Percentiles rank a stretch among this genome's conserved stretches.
These are phyloP conservation scores for Melanomma pulvis-pyrius DNA, from an alignment of 495 filamentous ascomycete genomes.

Conservation along the genomic window DNA sequence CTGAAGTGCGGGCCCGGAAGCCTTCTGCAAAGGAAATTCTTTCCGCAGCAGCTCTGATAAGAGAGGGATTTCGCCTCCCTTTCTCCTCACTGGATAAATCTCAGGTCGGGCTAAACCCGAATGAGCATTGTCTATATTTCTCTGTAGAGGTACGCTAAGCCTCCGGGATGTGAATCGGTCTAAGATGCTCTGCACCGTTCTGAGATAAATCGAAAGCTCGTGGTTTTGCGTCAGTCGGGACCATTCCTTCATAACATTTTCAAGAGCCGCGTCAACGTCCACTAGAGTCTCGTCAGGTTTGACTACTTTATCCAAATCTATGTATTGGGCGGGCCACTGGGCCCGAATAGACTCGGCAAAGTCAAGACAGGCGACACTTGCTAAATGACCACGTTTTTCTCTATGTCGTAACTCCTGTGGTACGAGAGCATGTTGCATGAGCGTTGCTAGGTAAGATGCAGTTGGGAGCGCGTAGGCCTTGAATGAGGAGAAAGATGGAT, in stretches of 20 bases:
- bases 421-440: no score
- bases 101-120: not conserved
- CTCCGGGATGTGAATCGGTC: not conserved
- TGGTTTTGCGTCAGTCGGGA: constrained; percentile 51
- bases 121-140: not conserved
- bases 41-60: not conserved
- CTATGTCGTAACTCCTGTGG: no score
- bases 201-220: constrained; percentile 51
- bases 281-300: constrained; percentile 35
- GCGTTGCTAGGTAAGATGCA: constrained; percentile 27
- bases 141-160: not conserved
- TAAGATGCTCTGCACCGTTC: constrained; percentile 42
- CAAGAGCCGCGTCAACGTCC: constrained; percentile 45
- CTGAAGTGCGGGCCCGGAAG: no score
- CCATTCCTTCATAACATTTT: constrained; percentile 54
- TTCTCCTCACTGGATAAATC: not conserved
- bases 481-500: constrained; percentile 40
- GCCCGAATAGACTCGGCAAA: constrained; percentile 43
- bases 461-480: constrained; percentile 32
- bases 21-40: no score
- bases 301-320: constrained; percentile 34
- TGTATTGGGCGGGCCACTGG: constrained; percentile 50
- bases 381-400: no score
- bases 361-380: no score
- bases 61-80: not conserved